Evolutionary conservation across 1,284 basidiomycete genomes (phyloP).

Genomic region (Cutaneotrichosporon sp.): DNA sequence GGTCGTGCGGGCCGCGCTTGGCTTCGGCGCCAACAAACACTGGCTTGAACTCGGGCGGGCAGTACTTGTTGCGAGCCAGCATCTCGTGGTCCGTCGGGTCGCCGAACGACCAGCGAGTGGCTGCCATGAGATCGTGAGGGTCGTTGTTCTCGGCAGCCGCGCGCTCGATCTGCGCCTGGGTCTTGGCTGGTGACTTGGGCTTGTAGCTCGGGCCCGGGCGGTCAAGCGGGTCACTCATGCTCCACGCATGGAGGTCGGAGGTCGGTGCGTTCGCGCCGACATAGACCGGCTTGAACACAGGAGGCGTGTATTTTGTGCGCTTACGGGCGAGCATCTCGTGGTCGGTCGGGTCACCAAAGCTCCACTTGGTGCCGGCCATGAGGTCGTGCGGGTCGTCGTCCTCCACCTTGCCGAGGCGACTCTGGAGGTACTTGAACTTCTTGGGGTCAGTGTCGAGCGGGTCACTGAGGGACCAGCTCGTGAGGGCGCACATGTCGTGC

Average conservation of each 20-base stretch:
- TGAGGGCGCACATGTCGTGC: slow-evolving; percentile 3
- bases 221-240: slow-evolving; percentile 11
- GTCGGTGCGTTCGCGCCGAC: neutral
- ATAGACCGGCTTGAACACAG: slow-evolving; percentile 11
- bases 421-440: slow-evolving; percentile 2
- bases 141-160: slow-evolving; percentile 2
- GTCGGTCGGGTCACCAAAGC: slow-evolving; percentile 7
- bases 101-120: slow-evolving; percentile 6
- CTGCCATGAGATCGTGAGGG: slow-evolving; percentile 6
- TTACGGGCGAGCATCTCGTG: slow-evolving; percentile 8
- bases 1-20: neutral
- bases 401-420: slow-evolving; percentile 2
- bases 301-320: slow-evolving; percentile 6
- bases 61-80: neutral
- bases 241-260: slow-evolving; percentile 1
- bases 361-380: slow-evolving; percentile 2
- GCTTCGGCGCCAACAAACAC: neutral
- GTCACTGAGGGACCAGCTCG: slow-evolving; percentile 3
- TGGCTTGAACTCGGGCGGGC: slow-evolving; percentile 8
- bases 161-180: neutral
- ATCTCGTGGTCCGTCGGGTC: slow-evolving; percentile 8
- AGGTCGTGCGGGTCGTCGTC: slow-evolving; percentile 10
- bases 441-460: slow-evolving; percentile 1
- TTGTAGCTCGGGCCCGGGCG: neutral
- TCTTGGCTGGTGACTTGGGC: neutral